Evolutionary conservation across 2,329 filamentous ascomycete species (phyloP).

Genomic region (Alternaria hordeiaustralica): DNA sequence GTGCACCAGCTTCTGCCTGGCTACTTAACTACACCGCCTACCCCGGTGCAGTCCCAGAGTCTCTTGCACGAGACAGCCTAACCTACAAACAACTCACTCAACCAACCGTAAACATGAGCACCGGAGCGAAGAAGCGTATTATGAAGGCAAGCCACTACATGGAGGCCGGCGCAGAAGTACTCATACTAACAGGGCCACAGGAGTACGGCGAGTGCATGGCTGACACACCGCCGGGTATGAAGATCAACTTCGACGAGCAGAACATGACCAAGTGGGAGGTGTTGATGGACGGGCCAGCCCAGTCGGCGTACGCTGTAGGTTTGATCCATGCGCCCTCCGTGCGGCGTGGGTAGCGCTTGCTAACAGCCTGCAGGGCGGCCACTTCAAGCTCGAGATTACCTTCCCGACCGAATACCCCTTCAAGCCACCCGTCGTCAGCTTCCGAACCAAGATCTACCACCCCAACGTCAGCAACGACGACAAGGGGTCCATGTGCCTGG

Average conservation of each 20-base stretch:
- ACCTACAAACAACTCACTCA: background rate
- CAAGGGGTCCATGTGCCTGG: slow-evolving; percentile 84
- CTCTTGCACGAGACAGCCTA: slow-evolving; percentile 8
- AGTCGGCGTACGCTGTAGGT: slow-evolving; percentile 69
- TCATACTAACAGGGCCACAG: slow-evolving; percentile 25
- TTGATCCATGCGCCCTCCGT: background rate
- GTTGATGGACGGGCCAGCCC: slow-evolving; percentile 68
- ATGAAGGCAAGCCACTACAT: slow-evolving; percentile 48
- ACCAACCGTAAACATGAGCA: slow-evolving; percentile 38
- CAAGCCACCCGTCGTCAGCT: slow-evolving; percentile 80
- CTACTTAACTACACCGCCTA: background rate
- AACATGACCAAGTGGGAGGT: slow-evolving; percentile 74
- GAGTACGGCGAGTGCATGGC: slow-evolving; percentile 47
- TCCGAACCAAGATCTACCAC: slow-evolving; percentile 92
- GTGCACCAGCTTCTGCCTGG: background rate
- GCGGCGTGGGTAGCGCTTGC: slow-evolving; percentile 1
- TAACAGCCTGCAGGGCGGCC: slow-evolving; percentile 63
- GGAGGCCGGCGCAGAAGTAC: background rate
- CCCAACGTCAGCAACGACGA: slow-evolving; percentile 91
- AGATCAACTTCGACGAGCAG: slow-evolving; percentile 62
- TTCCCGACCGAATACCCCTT: slow-evolving; percentile 87
- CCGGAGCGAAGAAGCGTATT: slow-evolving; percentile 54
- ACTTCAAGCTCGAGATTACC: slow-evolving; percentile 73
- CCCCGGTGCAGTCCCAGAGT: slow-evolving; percentile 9
- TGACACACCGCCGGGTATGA: slow-evolving; percentile 46